Conservation (phyloP, 1,139 yeast species). For the Entelexis sorbosivorans region DNA sequence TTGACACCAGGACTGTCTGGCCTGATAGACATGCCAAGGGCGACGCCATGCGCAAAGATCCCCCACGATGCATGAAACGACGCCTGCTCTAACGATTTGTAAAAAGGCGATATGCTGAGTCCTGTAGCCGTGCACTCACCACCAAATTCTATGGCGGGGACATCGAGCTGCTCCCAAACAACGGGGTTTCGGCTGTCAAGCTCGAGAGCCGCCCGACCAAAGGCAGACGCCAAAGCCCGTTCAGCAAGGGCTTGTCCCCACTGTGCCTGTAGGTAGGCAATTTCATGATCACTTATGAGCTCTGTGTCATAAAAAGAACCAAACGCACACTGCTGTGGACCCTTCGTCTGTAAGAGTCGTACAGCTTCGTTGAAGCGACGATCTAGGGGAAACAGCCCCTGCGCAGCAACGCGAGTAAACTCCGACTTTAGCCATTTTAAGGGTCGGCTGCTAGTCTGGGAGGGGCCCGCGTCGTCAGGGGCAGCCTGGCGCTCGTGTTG, state of each 20-base stretch:
- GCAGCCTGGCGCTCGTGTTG: no score
- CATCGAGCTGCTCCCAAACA: slow-evolving; percentile 72
- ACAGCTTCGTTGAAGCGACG: slow-evolving; percentile 71
- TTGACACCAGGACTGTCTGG: slow-evolving; percentile 12
- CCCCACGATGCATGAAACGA: slow-evolving; percentile 12
- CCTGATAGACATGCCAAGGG: slow-evolving; percentile 56
- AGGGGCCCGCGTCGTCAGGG: no score
- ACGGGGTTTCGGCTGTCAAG: slow-evolving; percentile 66
- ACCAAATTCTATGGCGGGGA: slow-evolving; percentile 58
- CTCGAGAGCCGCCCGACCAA: slow-evolving; percentile 66
- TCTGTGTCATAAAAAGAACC: slow-evolving; percentile 27
- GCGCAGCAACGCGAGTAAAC: slow-evolving; percentile 39
- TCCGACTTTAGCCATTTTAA: not conserved
- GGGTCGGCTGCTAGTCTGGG: no score
- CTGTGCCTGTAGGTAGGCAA: slow-evolving; percentile 48
- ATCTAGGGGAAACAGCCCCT: slow-evolving; percentile 64
- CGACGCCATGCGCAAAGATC: slow-evolving; percentile 76
- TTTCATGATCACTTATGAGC: slow-evolving; percentile 41
- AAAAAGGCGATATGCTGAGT: slow-evolving; percentile 5
- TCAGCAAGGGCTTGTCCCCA: slow-evolving; percentile 54
- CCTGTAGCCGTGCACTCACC: slow-evolving; percentile 19
- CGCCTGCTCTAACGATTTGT: slow-evolving; percentile 10
- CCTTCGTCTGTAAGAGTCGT: slow-evolving; percentile 57
- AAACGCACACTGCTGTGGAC: slow-evolving; percentile 41
- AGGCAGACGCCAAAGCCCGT: slow-evolving; percentile 64